Percentiles rank a stretch among this genome's conserved stretches.
Conservation (phyloP, 257 asterid genomes). For the Nicotiana obtusifolia region DNA sequence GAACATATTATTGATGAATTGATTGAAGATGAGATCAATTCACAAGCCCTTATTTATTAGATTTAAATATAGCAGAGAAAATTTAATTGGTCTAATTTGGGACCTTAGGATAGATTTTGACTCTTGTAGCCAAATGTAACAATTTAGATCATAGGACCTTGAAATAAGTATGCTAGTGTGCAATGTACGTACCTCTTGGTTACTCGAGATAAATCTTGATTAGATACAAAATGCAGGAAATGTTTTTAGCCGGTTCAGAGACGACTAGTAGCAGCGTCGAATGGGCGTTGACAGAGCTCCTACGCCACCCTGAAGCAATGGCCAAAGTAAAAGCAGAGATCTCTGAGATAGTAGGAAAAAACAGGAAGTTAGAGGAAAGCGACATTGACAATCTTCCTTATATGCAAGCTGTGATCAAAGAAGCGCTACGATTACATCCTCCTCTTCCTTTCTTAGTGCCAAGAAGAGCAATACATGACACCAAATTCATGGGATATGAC, state of each 20-base stretch:
- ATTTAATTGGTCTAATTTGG: too few relatives aligned
- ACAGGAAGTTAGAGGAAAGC: conserved; percentile 35
- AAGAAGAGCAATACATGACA: conserved; percentile 38
- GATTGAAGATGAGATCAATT: too few relatives aligned
- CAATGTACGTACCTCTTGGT: neutral
- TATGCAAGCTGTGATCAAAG: conserved; percentile 51
- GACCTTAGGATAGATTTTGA: too few relatives aligned
- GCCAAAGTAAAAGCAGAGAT: conserved; percentile 38
- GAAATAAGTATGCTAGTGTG: neutral
- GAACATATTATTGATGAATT: too few relatives aligned
- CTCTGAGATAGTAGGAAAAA: conserved; percentile 20
- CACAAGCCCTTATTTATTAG: too few relatives aligned
- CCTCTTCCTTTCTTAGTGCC: conserved; percentile 51
- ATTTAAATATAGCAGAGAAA: too few relatives aligned
- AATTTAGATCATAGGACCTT: too few relatives aligned
- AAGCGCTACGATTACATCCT: conserved; percentile 46
- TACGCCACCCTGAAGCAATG: conserved; percentile 48
- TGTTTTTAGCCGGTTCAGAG: conserved; percentile 63
- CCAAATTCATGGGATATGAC: conserved; percentile 38
- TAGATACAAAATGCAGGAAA: conserved; percentile 33
- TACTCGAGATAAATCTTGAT: neutral
- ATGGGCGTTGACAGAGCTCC: conserved; percentile 70
- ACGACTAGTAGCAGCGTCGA: conserved; percentile 55
- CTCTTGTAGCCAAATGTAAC: too few relatives aligned
- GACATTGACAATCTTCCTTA: conserved; percentile 47